A percentile compares a stretch with the other conserved stretches of the same genome.
Conservation (phyloP, 768 basidiomycete species). For the Rhodotorula babjevae region DNA sequence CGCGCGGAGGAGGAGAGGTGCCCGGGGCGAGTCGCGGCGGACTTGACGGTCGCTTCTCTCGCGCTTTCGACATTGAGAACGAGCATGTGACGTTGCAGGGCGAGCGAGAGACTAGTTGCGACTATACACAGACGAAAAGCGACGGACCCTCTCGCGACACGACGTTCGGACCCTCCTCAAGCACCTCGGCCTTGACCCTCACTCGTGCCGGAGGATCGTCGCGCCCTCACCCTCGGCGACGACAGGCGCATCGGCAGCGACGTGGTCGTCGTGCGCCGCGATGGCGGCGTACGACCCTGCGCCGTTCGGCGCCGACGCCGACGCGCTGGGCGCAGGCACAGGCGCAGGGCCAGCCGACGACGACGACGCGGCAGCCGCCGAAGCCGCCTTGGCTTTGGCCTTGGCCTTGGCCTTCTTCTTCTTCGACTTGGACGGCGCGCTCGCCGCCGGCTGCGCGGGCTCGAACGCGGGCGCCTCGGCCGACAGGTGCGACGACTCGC, state of each 20-base stretch:
- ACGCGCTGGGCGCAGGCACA: too few relatives aligned
- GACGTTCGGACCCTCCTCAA: too few relatives aligned
- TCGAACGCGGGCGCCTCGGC: background rate
- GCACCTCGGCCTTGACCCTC: background rate
- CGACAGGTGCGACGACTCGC: background rate
- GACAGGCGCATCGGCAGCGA: background rate
- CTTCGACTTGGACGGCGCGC: background rate
- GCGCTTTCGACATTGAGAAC: too few relatives aligned
- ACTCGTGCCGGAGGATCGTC: background rate
- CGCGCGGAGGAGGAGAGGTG: too few relatives aligned
- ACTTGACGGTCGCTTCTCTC: too few relatives aligned
- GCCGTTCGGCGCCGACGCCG: background rate
- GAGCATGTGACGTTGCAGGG: too few relatives aligned
- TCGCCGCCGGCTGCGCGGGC: background rate
- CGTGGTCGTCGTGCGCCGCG: background rate
- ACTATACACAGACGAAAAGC: too few relatives aligned
- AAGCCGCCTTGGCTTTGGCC: too few relatives aligned
- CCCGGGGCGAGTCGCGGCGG: too few relatives aligned
- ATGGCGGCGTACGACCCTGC: background rate
- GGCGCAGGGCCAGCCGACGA: too few relatives aligned
- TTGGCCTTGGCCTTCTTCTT: background rate
- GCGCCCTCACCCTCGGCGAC: slow-evolving; percentile 3
- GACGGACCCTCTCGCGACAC: too few relatives aligned
- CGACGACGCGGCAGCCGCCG: background rate
- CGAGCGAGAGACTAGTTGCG: too few relatives aligned